These are phyloP conservation scores for Aureobasidium sp. DNA, from an alignment of 2,329 filamentous ascomycete genomes.

Conservation along the genomic window DNA sequence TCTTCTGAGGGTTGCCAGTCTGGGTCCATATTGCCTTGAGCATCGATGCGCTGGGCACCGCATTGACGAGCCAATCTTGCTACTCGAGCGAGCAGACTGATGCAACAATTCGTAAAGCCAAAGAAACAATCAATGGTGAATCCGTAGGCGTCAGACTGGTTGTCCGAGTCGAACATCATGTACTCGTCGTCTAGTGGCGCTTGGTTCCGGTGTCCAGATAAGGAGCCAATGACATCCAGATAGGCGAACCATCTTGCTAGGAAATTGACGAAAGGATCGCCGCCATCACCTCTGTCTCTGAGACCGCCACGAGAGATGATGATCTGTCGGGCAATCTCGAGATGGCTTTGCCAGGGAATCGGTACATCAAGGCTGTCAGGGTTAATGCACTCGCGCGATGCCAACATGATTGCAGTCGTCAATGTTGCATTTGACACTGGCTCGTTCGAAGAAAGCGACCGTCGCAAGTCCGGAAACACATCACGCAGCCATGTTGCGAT, in stretches of 20 bases:
- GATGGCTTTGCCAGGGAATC: constrained; percentile 72
- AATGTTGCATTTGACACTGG: constrained; percentile 65
- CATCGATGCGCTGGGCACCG: constrained; percentile 55
- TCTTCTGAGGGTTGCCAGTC: constrained; percentile 52
- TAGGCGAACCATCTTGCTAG: constrained; percentile 78
- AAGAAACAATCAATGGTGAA: constrained; percentile 72
- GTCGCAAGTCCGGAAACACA: constrained; percentile 64
- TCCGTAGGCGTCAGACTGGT: constrained; percentile 49
- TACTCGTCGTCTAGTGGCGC: constrained; percentile 35
- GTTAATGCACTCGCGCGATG: constrained; percentile 74
- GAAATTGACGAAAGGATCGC: constrained; percentile 56
- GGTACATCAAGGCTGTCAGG: constrained; percentile 73
- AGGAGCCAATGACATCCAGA: constrained; percentile 67
- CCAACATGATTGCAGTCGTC: constrained; percentile 76
- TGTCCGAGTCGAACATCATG: constrained; percentile 38
- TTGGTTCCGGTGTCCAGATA: constrained; percentile 49
- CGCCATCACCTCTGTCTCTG: constrained; percentile 34
- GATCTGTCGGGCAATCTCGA: constrained; percentile 66
- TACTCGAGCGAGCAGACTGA: constrained; percentile 62
- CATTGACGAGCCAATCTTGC: constrained; percentile 63
- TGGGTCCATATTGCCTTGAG: constrained; percentile 40
- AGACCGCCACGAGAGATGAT: constrained; percentile 56
- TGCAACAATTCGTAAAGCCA: constrained; percentile 65
- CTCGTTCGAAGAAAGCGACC: constrained; percentile 42
- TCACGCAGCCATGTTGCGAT: constrained; percentile 75